Evolutionary conservation across 2,329 filamentous ascomycete species (phyloP).

Genomic region (Alternaria sp.): DNA sequence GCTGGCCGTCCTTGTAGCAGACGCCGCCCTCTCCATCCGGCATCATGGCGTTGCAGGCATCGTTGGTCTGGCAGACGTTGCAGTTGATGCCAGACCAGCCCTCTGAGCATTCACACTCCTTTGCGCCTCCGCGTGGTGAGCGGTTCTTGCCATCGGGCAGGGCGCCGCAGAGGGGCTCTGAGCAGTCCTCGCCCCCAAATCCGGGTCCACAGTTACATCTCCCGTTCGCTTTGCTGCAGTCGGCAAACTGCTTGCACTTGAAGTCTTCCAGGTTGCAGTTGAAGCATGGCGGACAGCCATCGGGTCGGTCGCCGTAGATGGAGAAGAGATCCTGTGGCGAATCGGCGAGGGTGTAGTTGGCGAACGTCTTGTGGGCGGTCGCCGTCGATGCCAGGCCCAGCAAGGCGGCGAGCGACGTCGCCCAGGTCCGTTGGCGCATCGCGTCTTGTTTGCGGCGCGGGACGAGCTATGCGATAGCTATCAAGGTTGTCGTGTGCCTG

Average conservation of each 20-base stretch:
- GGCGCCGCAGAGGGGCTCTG: conserved; percentile 88
- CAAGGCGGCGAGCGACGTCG: conserved; percentile 36
- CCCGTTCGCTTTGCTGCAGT: conserved; percentile 87
- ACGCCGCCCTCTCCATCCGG: conserved; percentile 80
- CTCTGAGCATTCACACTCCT: conserved; percentile 80
- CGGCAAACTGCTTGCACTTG: conserved; percentile 86
- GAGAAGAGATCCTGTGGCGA: conserved; percentile 61
- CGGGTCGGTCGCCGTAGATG: conserved; percentile 74
- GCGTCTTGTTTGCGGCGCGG: conserved; percentile 31
- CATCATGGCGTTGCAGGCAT: conserved; percentile 88
- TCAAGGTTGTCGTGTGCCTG: neutral
- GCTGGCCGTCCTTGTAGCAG: conserved; percentile 89
- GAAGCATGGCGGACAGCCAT: conserved; percentile 87
- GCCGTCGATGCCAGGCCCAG: conserved; percentile 29
- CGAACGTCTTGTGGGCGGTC: conserved; percentile 39
- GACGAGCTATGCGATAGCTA: conserved; percentile 24
- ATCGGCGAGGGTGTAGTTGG: conserved; percentile 61
- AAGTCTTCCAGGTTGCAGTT: conserved; percentile 96
- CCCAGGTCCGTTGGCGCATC: conserved; percentile 46
- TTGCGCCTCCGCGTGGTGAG: conserved; percentile 71
- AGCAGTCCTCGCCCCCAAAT: conserved; percentile 93
- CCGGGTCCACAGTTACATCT: conserved; percentile 92
- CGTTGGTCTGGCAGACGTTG: conserved; percentile 84
- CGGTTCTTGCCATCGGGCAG: conserved; percentile 79
- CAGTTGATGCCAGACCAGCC: conserved; percentile 98